Conservation (phyloP, 106 monocot genomes). For the Amphibolis antarctica region DNA sequence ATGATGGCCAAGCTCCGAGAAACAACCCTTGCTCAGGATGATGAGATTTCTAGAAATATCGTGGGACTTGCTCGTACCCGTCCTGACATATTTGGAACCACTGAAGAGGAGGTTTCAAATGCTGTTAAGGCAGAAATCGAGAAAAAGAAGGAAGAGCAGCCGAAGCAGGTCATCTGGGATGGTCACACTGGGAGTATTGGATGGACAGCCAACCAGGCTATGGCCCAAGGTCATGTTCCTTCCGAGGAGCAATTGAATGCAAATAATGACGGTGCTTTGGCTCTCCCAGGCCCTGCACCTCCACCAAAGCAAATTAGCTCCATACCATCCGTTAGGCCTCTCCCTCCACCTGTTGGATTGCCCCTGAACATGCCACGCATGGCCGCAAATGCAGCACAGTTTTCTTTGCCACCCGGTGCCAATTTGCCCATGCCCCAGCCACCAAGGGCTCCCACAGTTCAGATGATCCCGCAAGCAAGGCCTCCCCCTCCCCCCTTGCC, state of each 20-base stretch:
- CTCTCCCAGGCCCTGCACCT: constrained; percentile 67
- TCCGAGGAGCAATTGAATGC: constrained; percentile 44
- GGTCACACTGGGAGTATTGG: constrained; percentile 96
- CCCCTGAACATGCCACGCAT: constrained; percentile 64
- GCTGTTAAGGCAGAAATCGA: constrained; percentile 97
- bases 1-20: constrained; percentile 99
- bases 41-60: constrained; percentile 94
- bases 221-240: constrained; percentile 40
- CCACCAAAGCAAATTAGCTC: constrained; percentile 36
- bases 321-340: constrained; percentile 57
- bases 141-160: constrained; percentile 96
- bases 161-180: constrained; percentile 97
- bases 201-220: constrained; percentile 82
- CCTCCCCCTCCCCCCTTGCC: constrained; percentile 36
- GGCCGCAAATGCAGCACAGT: constrained; percentile 29
- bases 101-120: constrained; percentile 95
- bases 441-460: constrained; percentile 27
- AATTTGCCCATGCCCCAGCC: constrained; percentile 17
- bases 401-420: constrained; percentile 25
- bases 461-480: constrained; percentile 32
- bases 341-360: constrained; percentile 72
- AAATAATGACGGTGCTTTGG: constrained; percentile 26
- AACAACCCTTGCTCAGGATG: constrained; percentile 88
- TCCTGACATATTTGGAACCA: constrained; percentile 97
- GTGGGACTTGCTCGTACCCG: constrained; percentile 90